Conservation (phyloP, 345 rosid species). For the Lepidium didymum region DNA sequence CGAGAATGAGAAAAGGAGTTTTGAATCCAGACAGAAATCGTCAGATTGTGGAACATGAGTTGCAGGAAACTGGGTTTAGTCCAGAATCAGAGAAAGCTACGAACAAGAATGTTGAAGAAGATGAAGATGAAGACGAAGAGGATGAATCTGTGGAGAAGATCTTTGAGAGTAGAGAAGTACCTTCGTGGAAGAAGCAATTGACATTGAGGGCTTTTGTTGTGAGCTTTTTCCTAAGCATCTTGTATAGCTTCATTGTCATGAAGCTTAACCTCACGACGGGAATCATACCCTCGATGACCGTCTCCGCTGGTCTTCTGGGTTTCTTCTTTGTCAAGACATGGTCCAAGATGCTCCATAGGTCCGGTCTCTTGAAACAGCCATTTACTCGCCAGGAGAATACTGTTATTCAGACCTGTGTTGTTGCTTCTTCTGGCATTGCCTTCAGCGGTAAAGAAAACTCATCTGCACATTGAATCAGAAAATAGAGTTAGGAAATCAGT, state of each 20-base stretch:
- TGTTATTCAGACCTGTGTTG: slow-evolving; percentile 74
- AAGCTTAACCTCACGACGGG: slow-evolving; percentile 71
- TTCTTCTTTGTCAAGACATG: slow-evolving; percentile 63
- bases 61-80: slow-evolving; percentile 25
- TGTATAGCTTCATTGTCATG: slow-evolving; percentile 66
- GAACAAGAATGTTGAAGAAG: slow-evolving; percentile 15
- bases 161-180: slow-evolving; percentile 44
- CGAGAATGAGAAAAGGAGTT: slow-evolving; percentile 25
- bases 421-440: slow-evolving; percentile 75
- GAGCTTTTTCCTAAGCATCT: slow-evolving; percentile 47
- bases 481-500: background rate
- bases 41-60: slow-evolving; percentile 27
- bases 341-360: slow-evolving; percentile 44
- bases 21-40: slow-evolving; percentile 15
- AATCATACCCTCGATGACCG: slow-evolving; percentile 64
- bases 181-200: slow-evolving; percentile 57
- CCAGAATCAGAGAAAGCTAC: slow-evolving; percentile 20
- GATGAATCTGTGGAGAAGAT: slow-evolving; percentile 41
- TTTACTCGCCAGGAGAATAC: slow-evolving; percentile 78
- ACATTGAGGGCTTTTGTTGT: slow-evolving; percentile 58
- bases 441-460: slow-evolving; percentile 48
- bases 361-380: slow-evolving; percentile 42
- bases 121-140: slow-evolving; percentile 15
- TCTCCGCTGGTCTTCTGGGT: slow-evolving; percentile 67
- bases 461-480: background rate